Base-by-base conservation (phyloP, 2,329 filamentous ascomycete genomes). In the Achaetomium macrosporum region DNA sequence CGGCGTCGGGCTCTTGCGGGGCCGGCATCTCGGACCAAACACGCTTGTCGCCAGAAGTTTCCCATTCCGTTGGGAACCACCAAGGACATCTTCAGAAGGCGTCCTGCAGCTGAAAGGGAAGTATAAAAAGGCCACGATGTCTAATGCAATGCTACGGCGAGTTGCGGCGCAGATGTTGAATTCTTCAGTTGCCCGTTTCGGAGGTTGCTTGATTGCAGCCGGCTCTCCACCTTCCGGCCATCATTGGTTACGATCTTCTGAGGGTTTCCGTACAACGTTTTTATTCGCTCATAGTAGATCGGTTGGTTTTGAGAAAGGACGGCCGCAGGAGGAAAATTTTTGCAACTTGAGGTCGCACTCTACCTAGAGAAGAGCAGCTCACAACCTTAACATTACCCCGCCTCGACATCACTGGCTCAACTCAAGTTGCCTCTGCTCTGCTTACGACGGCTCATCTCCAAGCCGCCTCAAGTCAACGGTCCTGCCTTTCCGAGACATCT, bases 271-370 rank as follows among this genome's bases (percentile, higher is more conserved):
- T 57, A 35, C 43, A 39, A 59, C 56, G 47, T 56, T 63, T 58
- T 61, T 57, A 63, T 63, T 63, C 61, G 59, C 61, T 59, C 59
- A 63, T 54, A 45, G 37, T 42, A 13, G 16, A 13, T 31, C 40
- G 30, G 31, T 25, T 7, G 25, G 25, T 4, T 25, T 33, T 16
- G 30, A 7, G 29, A 16, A 40, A 29, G 25, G 39, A n/a, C 36
- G 25, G 17, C 19, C 16, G 47, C 13, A 39, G 48, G 41, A 42
- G 42, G 53, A 57, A 55, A 55, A 46, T 36, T 50, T 55, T 54
- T 40, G 47, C 39, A 42, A 43, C 20, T 16, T 15, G 13, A 39
- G 35, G 31, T 54, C 45, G 36, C 33, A 47, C 47, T 30, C 25
- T 35, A 35, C 13, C 5, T 15, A 42, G 40, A 41, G 36, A 41